phyloP scores from a whole-genome alignment of 257 asterid genomes.

The Paulownia fortunei region DNA sequence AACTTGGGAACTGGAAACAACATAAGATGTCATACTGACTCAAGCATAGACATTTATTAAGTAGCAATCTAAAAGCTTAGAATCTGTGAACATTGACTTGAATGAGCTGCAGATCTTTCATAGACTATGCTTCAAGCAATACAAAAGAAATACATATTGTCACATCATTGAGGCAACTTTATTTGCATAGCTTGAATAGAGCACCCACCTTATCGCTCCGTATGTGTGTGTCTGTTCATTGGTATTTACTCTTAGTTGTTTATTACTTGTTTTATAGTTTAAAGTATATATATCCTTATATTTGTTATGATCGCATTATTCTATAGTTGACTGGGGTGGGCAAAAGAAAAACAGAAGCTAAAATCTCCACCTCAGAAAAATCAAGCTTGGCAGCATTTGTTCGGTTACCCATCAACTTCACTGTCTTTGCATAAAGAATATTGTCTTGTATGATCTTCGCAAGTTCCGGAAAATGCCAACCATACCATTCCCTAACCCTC shows the following conservation, averaged over 20 bases:
- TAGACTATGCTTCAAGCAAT: too few species aligned
- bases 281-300: not conserved
- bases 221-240: not conserved
- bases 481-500: constrained; percentile 95
- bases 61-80: not conserved
- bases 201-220: not conserved
- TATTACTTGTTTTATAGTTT: too few species aligned
- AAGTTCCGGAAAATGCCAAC: constrained; percentile 95
- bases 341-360: not conserved
- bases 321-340: not conserved
- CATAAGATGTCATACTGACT: not conserved
- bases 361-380: constrained; percentile 68
- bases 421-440: constrained; percentile 73
- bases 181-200: not conserved
- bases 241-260: not conserved
- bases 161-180: not conserved
- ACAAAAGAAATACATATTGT: not conserved
- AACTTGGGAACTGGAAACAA: not conserved
- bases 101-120: not conserved
- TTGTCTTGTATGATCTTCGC: constrained; percentile 84
- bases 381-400: constrained; percentile 79
- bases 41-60: not conserved
- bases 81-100: not conserved
- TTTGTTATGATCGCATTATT: not conserved
- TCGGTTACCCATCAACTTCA: constrained; percentile 84